These are phyloP conservation scores for Solanum okadae DNA, from an alignment of 257 asterid genomes.

Conservation along the genomic window DNA sequence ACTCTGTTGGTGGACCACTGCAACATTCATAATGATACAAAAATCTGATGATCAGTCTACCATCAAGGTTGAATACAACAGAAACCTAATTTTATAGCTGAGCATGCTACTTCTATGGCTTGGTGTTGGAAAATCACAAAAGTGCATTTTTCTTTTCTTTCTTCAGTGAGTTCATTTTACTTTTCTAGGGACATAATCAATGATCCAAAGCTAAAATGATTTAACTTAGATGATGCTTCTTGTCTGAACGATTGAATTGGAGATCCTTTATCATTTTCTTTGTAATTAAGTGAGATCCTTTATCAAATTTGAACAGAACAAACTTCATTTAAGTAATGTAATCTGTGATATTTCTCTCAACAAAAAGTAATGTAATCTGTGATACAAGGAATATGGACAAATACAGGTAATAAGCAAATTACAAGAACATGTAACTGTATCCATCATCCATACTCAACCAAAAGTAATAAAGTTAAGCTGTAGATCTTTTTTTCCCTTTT, in stretches of 20 bases:
- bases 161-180: background rate
- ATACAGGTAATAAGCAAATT: background rate
- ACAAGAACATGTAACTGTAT: background rate
- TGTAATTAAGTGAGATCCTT: background rate
- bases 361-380: background rate
- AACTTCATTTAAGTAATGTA: background rate
- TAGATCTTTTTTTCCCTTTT: background rate
- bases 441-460: background rate
- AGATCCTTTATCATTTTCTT: background rate
- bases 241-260: background rate
- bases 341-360: background rate
- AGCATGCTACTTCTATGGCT: background rate
- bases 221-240: background rate
- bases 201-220: background rate
- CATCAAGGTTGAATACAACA: background rate
- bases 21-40: slow-evolving; percentile 10
- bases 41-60: background rate
- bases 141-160: background rate
- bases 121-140: background rate
- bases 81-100: background rate
- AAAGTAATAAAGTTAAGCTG: background rate
- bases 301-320: background rate
- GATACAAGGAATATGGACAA: background rate
- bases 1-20: slow-evolving; percentile 98
- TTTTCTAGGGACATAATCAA: background rate